These are phyloP conservation scores for Fusarium chuoi DNA, from an alignment of 2,329 filamentous ascomycete genomes.

Conservation along the genomic window DNA sequence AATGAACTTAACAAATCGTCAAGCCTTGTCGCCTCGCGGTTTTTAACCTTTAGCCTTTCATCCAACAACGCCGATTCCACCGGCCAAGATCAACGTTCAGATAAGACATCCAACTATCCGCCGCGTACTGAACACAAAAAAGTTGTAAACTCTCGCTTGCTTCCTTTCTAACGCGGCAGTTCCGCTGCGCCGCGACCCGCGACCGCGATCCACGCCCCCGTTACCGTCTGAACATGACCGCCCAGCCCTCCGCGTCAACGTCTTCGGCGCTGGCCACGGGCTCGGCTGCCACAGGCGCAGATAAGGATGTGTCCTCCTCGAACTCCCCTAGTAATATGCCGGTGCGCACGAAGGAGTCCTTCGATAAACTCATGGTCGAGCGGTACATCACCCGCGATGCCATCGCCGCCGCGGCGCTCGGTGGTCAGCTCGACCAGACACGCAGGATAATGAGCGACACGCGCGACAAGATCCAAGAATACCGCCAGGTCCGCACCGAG, in stretches of 20 bases:
- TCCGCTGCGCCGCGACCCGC: conserved; percentile 47
- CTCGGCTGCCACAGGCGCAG: conserved; percentile 46
- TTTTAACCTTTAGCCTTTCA: conserved; percentile 20
- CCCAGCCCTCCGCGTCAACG: conserved; percentile 54
- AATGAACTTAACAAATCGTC: conserved; percentile 29
- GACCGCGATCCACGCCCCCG: conserved; percentile 41
- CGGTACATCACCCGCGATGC: conserved; percentile 65
- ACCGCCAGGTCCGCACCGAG: conserved; percentile 68
- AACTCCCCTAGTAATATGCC: conserved; percentile 46
- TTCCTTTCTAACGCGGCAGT: conserved; percentile 52
- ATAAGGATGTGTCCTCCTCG: conserved; percentile 42
- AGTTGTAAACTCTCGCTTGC: conserved; percentile 12
- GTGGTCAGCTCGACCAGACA: conserved; percentile 62
- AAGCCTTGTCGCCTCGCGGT: conserved; percentile 33
- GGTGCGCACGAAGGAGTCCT: conserved; percentile 66
- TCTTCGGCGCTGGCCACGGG: conserved; percentile 48
- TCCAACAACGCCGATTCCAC: conserved; percentile 16
- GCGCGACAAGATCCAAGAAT: conserved; percentile 75
- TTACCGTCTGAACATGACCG: conserved; percentile 53
- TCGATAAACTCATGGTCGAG: conserved; percentile 64
- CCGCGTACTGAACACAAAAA: conserved; percentile 31
- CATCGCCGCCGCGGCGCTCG: conserved; percentile 63
- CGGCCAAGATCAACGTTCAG: conserved; percentile 23
- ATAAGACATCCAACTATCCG: conserved; percentile 4
- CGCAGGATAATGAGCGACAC: conserved; percentile 70